These are phyloP conservation scores for Aspergillus oerlinghausenensis DNA, from an alignment of 2,329 filamentous ascomycete genomes.

Conservation along the genomic window DNA sequence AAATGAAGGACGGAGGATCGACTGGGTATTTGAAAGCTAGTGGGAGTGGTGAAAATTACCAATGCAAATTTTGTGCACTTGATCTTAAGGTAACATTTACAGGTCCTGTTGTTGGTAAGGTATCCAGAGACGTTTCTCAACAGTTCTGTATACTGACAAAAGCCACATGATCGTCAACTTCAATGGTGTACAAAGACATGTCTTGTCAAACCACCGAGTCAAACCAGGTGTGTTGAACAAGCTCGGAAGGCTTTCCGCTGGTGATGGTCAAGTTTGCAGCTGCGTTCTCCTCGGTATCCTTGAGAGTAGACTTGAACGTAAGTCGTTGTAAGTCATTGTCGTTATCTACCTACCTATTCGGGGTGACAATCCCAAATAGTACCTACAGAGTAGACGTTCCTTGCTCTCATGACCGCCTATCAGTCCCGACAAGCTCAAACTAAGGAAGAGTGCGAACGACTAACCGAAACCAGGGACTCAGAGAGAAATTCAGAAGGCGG, in stretches of 20 bases:
- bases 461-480: not conserved
- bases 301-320: not conserved
- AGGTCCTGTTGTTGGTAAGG: not conserved
- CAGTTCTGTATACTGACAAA: not conserved
- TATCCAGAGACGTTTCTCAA: too few relatives aligned
- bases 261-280: not conserved
- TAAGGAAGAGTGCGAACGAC: not conserved
- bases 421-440: not conserved
- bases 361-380: not conserved
- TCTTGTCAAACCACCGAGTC: not conserved
- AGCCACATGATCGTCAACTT: not conserved
- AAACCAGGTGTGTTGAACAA: not conserved
- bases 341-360: not conserved
- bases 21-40: not conserved
- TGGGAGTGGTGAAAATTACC: not conserved
- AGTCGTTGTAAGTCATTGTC: not conserved
- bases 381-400: not conserved
- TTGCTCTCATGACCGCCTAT: not conserved
- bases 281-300: not conserved
- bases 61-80: not conserved
- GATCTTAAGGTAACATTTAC: not conserved
- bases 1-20: not conserved
- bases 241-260: not conserved
- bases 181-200: not conserved
- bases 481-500: not conserved